These are phyloP conservation scores for Tuber melanosporum DNA, from an alignment of 495 filamentous ascomycete species.

Conservation along the genomic window DNA sequence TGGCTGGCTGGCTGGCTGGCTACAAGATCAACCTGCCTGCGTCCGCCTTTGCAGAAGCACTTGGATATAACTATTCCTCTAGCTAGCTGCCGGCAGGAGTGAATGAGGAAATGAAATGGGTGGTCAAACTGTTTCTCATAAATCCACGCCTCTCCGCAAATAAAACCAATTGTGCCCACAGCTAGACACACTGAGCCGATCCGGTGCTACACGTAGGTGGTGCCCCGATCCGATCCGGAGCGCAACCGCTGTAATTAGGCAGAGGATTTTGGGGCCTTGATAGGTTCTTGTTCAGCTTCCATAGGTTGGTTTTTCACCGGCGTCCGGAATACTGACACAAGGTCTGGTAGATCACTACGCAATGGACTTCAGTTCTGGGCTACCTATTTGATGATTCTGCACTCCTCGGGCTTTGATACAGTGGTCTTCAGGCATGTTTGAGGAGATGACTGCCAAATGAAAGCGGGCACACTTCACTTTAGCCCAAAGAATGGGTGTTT, in stretches of 20 bases:
- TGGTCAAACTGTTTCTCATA: background rate
- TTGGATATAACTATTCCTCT: background rate
- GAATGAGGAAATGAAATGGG: background rate
- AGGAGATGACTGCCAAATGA: background rate
- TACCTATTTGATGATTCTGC: background rate
- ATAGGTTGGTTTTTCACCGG: background rate
- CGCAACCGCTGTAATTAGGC: background rate
- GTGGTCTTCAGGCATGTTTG: background rate
- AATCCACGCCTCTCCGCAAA: background rate
- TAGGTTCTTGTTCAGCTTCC: background rate
- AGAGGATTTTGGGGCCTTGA: background rate
- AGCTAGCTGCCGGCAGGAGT: background rate
- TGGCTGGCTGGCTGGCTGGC: background rate
- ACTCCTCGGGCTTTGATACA: background rate
- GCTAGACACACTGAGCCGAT: background rate
- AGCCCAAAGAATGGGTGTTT: background rate
- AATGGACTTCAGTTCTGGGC: background rate
- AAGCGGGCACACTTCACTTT: background rate
- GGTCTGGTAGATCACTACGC: background rate
- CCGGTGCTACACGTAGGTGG: background rate
- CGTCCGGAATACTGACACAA: background rate
- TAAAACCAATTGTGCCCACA: background rate
- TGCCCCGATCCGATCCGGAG: background rate
- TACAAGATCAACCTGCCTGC: background rate
- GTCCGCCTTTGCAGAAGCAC: background rate